Base-by-base conservation (phyloP, 805 yeast species). In the Teunomyces funiuensis region DNA sequence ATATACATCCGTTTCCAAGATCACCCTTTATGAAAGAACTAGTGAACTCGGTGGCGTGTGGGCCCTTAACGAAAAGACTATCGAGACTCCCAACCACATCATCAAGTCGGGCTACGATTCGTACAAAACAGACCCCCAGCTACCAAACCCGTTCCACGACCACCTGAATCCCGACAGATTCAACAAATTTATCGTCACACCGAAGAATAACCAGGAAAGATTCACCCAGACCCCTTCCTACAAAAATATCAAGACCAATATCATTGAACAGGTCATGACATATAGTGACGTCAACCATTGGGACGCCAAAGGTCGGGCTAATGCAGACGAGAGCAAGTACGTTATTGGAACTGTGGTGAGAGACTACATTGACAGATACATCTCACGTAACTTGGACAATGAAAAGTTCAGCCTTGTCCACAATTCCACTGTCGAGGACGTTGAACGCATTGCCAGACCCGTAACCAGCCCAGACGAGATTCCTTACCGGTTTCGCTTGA, bases 241-340 rank as follows among this genome's bases (percentile, higher is more conserved):
- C 34, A 26, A 33, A 11, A 50, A 51, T 2, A 49, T 59, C 23
- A 55, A 33, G 3, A 71, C 79, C 6, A 74, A 74, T 40, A 61
- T 73, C 25, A 66, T 71, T 4, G 77, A 73, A 45, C 59, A 54
- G 11, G 41, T 71, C 41, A 74, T 74, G 79, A 70, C 79, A 0
- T 74, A 51, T 36, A 63, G 72, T 37, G 78, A 74, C 46, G 50
- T 49, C 6, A 63, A 58, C 37, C 40, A 45, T 19, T 74, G 77
- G 76, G 57, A 50, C 3, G 50, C 49, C 13, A 57, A 54, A 1
- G 53, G 45, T 2, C 47, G 37, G 13, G 44, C 44, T 15, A 49
- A 47, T 14, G 51, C 53, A 4, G 60, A 53, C 10, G 50, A 57
- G 3, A 44, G 51, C 13, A 47, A 49, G 14, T 62, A 57, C 36